Percentiles rank a stretch among this genome's conserved stretches.
Evolutionary conservation across 345 rosid genomes (phyloP).

Genomic region (Populus pruinosa): DNA sequence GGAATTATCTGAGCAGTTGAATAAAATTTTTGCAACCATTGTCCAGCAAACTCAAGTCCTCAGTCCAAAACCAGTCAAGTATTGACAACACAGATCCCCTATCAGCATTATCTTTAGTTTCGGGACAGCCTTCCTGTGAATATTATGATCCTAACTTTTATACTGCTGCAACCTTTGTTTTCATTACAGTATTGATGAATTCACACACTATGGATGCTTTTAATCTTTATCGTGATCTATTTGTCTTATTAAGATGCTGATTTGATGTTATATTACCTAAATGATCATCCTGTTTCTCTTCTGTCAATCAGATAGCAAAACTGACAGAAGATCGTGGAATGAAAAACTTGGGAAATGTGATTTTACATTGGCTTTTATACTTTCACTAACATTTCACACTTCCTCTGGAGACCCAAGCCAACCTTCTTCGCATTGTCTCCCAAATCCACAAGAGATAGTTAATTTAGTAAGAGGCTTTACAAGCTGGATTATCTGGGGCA

Average conservation of each 20-base stretch:
- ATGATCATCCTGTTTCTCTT: constrained; percentile 8
- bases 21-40: background rate
- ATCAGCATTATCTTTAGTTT: no score
- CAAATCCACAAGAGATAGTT: constrained; percentile 51
- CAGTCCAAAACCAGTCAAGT: no score
- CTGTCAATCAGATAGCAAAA: constrained; percentile 50
- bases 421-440: constrained; percentile 41
- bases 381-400: constrained; percentile 41
- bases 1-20: background rate
- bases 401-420: constrained; percentile 35
- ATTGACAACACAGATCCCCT: no score
- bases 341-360: constrained; percentile 73
- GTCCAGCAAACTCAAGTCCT: background rate
- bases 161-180: no score
- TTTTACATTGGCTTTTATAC: constrained; percentile 72
- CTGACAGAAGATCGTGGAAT: constrained; percentile 67
- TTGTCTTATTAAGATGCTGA: background rate
- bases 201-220: background rate
- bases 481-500: constrained; percentile 83
- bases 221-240: background rate
- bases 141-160: no score
- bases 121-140: no score
- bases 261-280: constrained; percentile 2
- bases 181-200: background rate
- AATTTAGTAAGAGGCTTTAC: constrained; percentile 54